Conservation (phyloP, 2,329 filamentous ascomycete genomes). For the Leptographium procerum region DNA sequence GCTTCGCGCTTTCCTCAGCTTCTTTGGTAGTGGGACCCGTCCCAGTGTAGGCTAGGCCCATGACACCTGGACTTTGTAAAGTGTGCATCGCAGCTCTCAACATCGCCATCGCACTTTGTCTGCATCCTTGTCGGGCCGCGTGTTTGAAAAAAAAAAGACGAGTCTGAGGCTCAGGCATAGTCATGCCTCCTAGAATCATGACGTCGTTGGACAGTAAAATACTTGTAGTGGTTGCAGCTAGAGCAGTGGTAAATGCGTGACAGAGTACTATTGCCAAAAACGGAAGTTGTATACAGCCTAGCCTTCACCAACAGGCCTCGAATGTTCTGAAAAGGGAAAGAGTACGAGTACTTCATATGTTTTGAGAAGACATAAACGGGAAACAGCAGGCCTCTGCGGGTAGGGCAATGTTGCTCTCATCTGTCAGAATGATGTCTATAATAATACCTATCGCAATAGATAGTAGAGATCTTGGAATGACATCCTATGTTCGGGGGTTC, state of each 20-base stretch:
- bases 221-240: not conserved
- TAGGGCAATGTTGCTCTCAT: not conserved
- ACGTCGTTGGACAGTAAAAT: no score
- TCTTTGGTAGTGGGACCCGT: not conserved
- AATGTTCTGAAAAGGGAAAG: no score
- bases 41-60: not conserved
- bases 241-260: not conserved
- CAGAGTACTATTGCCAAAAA: not conserved
- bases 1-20: constrained; percentile 1
- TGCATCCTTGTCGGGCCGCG: not conserved
- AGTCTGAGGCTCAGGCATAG: not conserved
- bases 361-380: not conserved
- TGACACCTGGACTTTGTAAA: not conserved
- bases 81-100: not conserved
- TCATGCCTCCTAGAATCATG: no score
- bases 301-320: no score
- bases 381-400: not conserved
- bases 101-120: not conserved
- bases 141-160: not conserved
- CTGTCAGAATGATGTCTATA: not conserved
- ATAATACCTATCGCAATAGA: no score
- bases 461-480: not conserved
- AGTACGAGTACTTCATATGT: no score
- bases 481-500: not conserved
- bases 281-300: not conserved